A percentile compares a stretch with the other conserved stretches of the same genome.
Conservation (phyloP, 306 rosid genomes). For the Rubus idaeus region DNA sequence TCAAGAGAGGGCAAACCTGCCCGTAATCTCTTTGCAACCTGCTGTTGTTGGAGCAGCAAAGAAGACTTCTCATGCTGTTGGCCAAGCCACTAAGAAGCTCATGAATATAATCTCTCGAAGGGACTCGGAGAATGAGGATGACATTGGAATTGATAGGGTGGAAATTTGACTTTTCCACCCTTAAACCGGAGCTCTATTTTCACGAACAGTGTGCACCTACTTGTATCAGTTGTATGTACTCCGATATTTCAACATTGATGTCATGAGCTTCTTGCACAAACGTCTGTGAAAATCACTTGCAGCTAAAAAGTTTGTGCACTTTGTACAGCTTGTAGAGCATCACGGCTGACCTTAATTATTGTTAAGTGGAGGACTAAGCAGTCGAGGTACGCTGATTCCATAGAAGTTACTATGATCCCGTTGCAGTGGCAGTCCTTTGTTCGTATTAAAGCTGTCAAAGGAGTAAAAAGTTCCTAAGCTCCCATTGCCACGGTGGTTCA, state of each 20-base stretch:
- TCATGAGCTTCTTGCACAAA: not conserved
- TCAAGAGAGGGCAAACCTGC: conserved; percentile 87
- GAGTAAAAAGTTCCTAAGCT: not conserved
- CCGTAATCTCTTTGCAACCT: conserved; percentile 74
- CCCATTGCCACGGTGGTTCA: not conserved
- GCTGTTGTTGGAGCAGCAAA: conserved; percentile 88
- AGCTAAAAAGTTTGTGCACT: not conserved
- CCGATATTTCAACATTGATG: conserved; percentile 2
- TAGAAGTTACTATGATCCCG: not conserved
- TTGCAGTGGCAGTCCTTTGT: not conserved
- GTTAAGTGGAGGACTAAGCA: not conserved
- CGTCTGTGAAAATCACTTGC: not conserved
- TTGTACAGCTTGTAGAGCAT: conserved; percentile 9
- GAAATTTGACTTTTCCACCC: conserved; percentile 33
- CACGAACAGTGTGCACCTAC: not conserved
- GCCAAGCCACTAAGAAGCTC: conserved; percentile 70
- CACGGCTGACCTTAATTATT: not conserved
- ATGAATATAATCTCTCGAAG: conserved; percentile 63
- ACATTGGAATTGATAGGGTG: conserved; percentile 44
- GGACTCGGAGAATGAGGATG: conserved; percentile 49
- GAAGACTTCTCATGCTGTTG: conserved; percentile 84
- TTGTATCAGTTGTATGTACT: not conserved
- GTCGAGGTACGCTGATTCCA: not conserved
- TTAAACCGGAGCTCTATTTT: not conserved
- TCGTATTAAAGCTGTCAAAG: conserved; percentile 1